Percentiles rank a stretch among this genome's conserved stretches.
Evolutionary conservation across 306 rosid genomes (phyloP).

Genomic region (Casuarina equisetifolia): DNA sequence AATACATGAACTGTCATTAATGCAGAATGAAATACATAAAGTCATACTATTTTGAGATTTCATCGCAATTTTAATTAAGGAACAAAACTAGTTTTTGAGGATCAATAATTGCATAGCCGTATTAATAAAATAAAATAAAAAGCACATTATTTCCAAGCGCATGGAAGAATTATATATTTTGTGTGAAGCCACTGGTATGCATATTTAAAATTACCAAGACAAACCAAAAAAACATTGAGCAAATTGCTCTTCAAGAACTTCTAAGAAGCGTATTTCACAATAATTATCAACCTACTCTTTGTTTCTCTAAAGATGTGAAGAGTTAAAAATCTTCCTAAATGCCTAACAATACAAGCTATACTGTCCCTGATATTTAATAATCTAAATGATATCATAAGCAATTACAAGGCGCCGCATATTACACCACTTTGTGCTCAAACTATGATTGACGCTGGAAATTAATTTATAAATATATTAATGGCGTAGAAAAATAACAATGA

Average conservation of each 20-base stretch:
- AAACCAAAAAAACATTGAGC: background rate
- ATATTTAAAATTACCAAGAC: background rate
- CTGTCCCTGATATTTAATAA: slow-evolving; percentile 21
- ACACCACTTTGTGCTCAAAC: slow-evolving; percentile 53
- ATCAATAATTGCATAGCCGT: no score
- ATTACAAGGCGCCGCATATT: slow-evolving; percentile 62
- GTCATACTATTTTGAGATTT: no score
- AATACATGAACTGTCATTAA: no score
- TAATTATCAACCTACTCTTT: slow-evolving; percentile 23
- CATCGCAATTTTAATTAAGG: no score
- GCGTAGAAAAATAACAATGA: slow-evolving; percentile 34
- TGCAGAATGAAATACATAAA: no score
- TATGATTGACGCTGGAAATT: slow-evolving; percentile 50
- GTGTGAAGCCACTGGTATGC: background rate
- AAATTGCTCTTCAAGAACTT: slow-evolving; percentile 10
- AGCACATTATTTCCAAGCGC: no score
- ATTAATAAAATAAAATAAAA: no score
- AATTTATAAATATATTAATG: slow-evolving; percentile 52
- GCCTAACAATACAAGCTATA: slow-evolving; percentile 24
- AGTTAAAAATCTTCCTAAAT: slow-evolving; percentile 14
- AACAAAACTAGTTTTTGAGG: no score
- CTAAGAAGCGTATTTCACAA: slow-evolving; percentile 9
- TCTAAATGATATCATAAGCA: slow-evolving; percentile 37
- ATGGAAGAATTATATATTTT: no score
- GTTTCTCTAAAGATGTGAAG: slow-evolving; percentile 8